Percentiles rank a stretch among this genome's conserved stretches.
Conservation (phyloP, 2,329 filamentous ascomycete species). For the Ilyonectria mors-panacis region DNA sequence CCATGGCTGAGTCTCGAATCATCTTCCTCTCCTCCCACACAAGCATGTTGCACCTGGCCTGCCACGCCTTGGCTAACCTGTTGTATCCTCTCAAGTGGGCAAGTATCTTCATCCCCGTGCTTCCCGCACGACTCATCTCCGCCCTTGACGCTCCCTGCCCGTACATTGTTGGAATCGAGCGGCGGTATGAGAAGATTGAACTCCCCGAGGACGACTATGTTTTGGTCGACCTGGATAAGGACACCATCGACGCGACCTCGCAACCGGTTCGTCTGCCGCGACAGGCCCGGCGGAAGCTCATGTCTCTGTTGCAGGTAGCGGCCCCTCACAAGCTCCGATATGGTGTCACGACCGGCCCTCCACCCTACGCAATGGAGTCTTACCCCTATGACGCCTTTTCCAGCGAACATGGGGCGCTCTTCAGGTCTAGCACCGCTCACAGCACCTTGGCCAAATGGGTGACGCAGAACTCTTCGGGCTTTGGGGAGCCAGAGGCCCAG, state of each 20-base stretch:
- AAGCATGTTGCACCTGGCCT: constrained; percentile 94
- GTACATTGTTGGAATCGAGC: constrained; percentile 96
- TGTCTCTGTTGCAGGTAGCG: constrained; percentile 88
- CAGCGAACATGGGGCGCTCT: constrained; percentile 86
- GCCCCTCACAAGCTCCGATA: constrained; percentile 91
- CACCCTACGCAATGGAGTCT: constrained; percentile 92
- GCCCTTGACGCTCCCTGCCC: constrained; percentile 95
- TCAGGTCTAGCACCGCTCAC: constrained; percentile 78
- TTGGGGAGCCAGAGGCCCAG: constrained; percentile 76
- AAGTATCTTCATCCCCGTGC: constrained; percentile 92
- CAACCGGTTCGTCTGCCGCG: constrained; percentile 85
- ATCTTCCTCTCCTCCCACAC: constrained; percentile 97
- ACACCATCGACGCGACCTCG: constrained; percentile 88
- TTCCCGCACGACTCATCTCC: constrained; percentile 89
- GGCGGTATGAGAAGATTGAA: constrained; percentile 87
- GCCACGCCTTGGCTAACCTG: constrained; percentile 86
- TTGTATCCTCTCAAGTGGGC: constrained; percentile 94
- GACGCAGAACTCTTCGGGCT: constrained; percentile 89
- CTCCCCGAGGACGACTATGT: constrained; percentile 97
- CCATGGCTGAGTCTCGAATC: constrained; percentile 92
- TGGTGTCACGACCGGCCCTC: constrained; percentile 89
- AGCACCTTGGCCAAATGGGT: constrained; percentile 89
- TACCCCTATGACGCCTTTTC: constrained; percentile 93
- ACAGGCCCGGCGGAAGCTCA: constrained; percentile 90
- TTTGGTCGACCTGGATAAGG: constrained; percentile 91